Conservation (phyloP, 192 early-diverging fungal genomes). For the Coemansia sp. region DNA sequence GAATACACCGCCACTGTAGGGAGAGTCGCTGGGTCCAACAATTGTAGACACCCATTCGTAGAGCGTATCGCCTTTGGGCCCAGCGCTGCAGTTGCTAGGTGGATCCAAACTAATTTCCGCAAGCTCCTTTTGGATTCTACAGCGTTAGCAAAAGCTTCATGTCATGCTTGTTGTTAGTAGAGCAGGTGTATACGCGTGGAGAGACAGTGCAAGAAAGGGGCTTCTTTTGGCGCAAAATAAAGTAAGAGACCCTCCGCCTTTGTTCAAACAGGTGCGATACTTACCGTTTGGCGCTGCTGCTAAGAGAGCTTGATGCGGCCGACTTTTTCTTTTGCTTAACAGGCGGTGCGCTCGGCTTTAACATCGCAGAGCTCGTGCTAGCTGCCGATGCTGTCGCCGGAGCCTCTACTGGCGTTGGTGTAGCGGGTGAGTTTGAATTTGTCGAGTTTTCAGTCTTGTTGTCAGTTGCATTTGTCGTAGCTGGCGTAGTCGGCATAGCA, state of each 20-base stretch:
- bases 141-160: not conserved
- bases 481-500: not conserved
- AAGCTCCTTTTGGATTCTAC: constrained; percentile 94
- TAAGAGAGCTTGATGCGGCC: constrained; percentile 46
- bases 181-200: not conserved
- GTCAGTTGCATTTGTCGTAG: constrained; percentile 2
- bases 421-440: not conserved
- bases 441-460: not conserved
- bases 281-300: constrained; percentile 65
- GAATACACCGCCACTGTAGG: constrained; percentile 93
- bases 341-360: constrained; percentile 13
- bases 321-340: constrained; percentile 34
- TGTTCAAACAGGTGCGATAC: constrained; percentile 7
- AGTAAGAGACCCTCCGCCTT: not conserved
- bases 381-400: not conserved
- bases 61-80: constrained; percentile 87
- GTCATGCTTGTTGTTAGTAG: not conserved
- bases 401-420: constrained; percentile 6
- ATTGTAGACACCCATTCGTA: constrained; percentile 98
- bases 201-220: not conserved
- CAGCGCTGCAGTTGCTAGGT: constrained; percentile 95
- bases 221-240: not conserved
- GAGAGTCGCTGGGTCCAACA: constrained; percentile 94
- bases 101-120: constrained; percentile 97
- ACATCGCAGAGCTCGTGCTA: not conserved